Evolutionary conservation across 2,329 filamentous ascomycete species (phyloP), one percentile per base, ranked within the genome.

Genomic region (Fusarium sublunatum): DNA sequence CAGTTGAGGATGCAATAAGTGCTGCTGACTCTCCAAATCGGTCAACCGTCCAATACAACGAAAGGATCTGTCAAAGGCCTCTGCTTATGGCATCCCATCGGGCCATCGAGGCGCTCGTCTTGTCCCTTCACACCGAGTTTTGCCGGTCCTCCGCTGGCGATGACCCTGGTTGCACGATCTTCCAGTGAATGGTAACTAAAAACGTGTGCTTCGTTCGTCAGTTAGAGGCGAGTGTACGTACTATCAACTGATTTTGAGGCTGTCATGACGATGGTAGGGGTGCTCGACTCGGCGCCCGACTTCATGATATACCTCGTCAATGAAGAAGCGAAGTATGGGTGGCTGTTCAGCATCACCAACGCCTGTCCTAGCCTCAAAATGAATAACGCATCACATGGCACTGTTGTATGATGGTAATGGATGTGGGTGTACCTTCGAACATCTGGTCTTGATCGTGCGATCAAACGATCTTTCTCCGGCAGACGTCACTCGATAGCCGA

Each of bases 121-220:
- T 19, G 29, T 39, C 28, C 42, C 49, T 38, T 36, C 38, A 48
- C n/a, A 28, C 29, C 11, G 42, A 44, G 46, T 34, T 43, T 54
- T 35, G 29, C 50, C 55, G 31, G 40, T 19, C 39, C 29, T 41
- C 25, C 26, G 13, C 35, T 28, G 39, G 38, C 22, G 24, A 41
- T 28, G 25, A 34, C 29, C 40, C 39, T 34, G 19, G 25, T 52
- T 48, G 49, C 39, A 28, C 43, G n/a, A 48, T 38, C 34, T 46
- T 50, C 47, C 42, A 32, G 29, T 57, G 38, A 65, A 58, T 62
- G 28, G 24, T n/a, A 51, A 48, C 43, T 35, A 26, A 44, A 65
- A 58, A 65, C 57, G 47, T 54, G 62, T 62, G 61, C 44, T 58
- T 56, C 45, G 38, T 9, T 31, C 32, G 26, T 64, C 36, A 36